phyloP scores from a whole-genome alignment of 257 asterid species.

The Lavandula angustifolia region DNA sequence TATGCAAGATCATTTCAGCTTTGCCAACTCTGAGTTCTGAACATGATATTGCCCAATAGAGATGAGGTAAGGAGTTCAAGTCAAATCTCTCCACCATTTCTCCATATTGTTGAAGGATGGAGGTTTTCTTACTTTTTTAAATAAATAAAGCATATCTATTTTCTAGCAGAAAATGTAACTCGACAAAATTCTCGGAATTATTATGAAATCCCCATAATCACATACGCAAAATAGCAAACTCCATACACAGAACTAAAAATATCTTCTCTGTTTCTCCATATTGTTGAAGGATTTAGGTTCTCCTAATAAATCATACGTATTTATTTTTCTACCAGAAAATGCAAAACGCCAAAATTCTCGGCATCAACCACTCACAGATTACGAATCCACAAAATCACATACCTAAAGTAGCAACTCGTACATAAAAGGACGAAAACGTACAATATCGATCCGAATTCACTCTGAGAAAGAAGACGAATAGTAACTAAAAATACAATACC shows the following conservation, averaged over 20 bases:
- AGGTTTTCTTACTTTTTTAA: background rate
- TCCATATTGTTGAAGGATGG: too few relatives aligned
- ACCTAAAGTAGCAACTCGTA: conserved; percentile 8
- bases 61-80: background rate
- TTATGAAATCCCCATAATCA: conserved; percentile 16
- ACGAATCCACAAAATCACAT: conserved; percentile 16
- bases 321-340: background rate
- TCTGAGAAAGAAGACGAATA: background rate
- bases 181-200: conserved; percentile 13
- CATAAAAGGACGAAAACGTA: background rate
- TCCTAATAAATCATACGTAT: background rate
- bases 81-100: background rate
- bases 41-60: background rate
- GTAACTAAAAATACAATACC: conserved; percentile 38
- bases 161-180: background rate
- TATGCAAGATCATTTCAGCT: background rate
- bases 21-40: background rate
- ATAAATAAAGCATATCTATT: background rate
- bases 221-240: background rate
- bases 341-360: conserved; percentile 6
- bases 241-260: background rate
- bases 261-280: background rate
- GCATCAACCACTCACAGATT: conserved; percentile 5
- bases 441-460: background rate
- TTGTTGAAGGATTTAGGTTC: too few relatives aligned